These are phyloP conservation scores for Volvox carteri DNA, from an alignment of 163 green algal species.

Conservation along the genomic window DNA sequence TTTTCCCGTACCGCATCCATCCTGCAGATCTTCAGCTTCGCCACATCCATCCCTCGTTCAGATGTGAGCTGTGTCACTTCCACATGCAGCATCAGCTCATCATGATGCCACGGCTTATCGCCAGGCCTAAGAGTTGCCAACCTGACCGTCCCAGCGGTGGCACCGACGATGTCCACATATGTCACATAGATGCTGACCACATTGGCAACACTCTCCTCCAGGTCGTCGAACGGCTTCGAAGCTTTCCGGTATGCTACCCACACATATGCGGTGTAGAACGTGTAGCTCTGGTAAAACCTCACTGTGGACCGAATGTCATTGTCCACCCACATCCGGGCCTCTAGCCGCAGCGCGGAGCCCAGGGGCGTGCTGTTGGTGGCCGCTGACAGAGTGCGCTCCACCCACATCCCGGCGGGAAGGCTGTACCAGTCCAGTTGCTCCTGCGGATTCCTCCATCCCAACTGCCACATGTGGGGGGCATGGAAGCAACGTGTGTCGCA, in stretches of 20 bases:
- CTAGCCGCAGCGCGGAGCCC: not conserved
- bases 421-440: too few species aligned
- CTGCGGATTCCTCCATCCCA: slow-evolving; percentile 49
- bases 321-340: too few species aligned
- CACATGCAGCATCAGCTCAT: not conserved
- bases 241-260: slow-evolving; percentile 24
- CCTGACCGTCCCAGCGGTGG: not conserved
- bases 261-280: not conserved
- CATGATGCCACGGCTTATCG: not conserved
- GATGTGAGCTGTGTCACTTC: not conserved
- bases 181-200: not conserved
- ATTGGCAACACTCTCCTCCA: not conserved
- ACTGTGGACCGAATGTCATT: too few species aligned
- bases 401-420: not conserved
- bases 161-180: not conserved
- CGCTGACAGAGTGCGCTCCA: not conserved
- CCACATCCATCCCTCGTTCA: not conserved
- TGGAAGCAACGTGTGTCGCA: slow-evolving; percentile 72
- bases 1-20: not conserved
- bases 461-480: slow-evolving; percentile 72
- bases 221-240: not conserved
- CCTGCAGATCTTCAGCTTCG: slow-evolving; percentile 8
- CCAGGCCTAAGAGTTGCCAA: slow-evolving; percentile 7
- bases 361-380: not conserved
- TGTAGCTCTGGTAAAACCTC: too few species aligned